Evolutionary conservation across 2,329 filamentous ascomycete genomes (phyloP).

Genomic region (Lasiodiplodia sp.): DNA sequence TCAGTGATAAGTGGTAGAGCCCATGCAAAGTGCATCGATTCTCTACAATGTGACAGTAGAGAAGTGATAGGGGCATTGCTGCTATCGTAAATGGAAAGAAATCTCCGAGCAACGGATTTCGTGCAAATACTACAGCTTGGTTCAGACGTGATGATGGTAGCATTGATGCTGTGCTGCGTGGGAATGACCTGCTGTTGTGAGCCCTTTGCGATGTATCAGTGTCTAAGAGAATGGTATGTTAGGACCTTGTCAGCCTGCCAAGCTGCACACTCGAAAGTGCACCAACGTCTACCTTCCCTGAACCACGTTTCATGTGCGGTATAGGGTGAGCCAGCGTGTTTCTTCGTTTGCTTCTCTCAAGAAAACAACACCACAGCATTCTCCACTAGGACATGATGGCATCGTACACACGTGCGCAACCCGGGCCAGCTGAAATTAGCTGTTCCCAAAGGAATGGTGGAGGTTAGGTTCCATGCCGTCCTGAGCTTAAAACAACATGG

Average conservation of each 20-base stretch:
- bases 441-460: conserved; percentile 11
- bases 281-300: not conserved
- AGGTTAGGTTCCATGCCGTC: conserved; percentile 1
- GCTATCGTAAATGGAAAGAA: not conserved
- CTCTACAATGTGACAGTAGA: not conserved
- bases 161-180: not conserved
- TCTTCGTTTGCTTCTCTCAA: too few species aligned
- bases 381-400: conserved; percentile 2
- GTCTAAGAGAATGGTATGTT: not conserved
- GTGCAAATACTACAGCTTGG: not conserved
- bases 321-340: not conserved
- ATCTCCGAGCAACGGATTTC: not conserved
- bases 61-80: not conserved
- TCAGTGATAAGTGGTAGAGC: not conserved
- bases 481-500: not conserved
- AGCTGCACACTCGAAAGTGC: not conserved
- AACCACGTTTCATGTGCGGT: not conserved
- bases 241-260: not conserved
- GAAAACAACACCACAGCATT: not conserved
- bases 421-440: conserved; percentile 4
- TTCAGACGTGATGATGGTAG: not conserved
- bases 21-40: not conserved
- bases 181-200: not conserved
- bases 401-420: not conserved
- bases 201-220: not conserved